Evolutionary conservation across 805 yeast species (phyloP), one percentile per base, ranked within the genome.

Genomic region (Candida xiaguanensis): DNA sequence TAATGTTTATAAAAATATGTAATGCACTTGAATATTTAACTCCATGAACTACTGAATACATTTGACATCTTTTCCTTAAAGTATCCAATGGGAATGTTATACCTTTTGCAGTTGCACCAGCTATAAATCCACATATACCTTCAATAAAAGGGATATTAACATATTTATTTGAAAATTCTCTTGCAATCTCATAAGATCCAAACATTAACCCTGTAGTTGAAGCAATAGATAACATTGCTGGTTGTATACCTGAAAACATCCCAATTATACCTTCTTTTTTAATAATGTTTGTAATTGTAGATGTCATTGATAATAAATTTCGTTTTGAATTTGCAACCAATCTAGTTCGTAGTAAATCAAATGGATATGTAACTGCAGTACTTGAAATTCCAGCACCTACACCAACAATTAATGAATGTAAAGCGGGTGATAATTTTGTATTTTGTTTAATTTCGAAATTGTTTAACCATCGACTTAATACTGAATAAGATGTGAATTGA

Each of bases 11-110:
- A 3, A 67, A 37, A 40, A 75, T 42, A 14, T 40, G 43, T 35
- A 48, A 16, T 15, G 63, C 48, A 9, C 54, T 41, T n/a, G 46
- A 35, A 6, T 35, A 33, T 12, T 40, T 17, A 19, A 34, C 36
- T 38, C 34, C 36, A 43, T 48, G 34, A 20, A 39, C 23, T 35
- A 51, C 49, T 31, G 55, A 41, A 25, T 44, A 44, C 61, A 90
- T 78, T 56, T 91, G 97, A 31, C 84, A 60, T 27, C 95, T 66
- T 52, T 88, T 80, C 16, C 96, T 69, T 2, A 90, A 56, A 0
- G 95, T 78, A 57, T 93, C 99, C 31, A 93, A 56, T 0, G 99
- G 99, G 59, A 87, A 93, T 0, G 87, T 80, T 0, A 78, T 47
- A 0, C 80, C 74, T 57, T 93, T 93, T 9, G 95, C 75, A 2